These are phyloP conservation scores for Xylaria nigripes DNA, from an alignment of 495 filamentous ascomycete genomes.

Conservation along the genomic window DNA sequence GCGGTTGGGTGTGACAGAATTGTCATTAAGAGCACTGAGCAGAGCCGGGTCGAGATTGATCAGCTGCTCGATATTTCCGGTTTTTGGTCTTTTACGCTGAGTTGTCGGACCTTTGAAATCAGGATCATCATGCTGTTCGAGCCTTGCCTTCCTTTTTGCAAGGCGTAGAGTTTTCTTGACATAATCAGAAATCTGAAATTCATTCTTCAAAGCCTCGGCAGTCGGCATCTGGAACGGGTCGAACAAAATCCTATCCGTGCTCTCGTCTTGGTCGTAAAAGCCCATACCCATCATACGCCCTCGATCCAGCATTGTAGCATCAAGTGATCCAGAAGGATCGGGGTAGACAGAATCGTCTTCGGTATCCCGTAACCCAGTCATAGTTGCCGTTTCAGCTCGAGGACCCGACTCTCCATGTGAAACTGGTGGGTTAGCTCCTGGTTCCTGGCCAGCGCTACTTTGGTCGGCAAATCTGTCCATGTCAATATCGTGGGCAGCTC, in stretches of 20 bases:
- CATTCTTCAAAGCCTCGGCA: slow-evolving; percentile 32
- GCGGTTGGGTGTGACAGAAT: slow-evolving; percentile 13
- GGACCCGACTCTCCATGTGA: slow-evolving; percentile 3
- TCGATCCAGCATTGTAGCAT: slow-evolving; percentile 35
- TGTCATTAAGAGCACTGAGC: slow-evolving; percentile 18
- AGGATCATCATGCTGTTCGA: slow-evolving; percentile 39
- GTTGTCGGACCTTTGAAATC: slow-evolving; percentile 33
- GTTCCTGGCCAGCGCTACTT: neutral
- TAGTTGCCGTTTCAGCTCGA: slow-evolving; percentile 6
- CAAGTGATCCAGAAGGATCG: slow-evolving; percentile 38
- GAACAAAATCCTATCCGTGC: slow-evolving; percentile 42
- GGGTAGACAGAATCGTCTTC: slow-evolving; percentile 18
- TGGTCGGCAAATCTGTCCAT: slow-evolving; percentile 1
- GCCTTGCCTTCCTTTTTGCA: slow-evolving; percentile 38
- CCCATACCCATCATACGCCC: slow-evolving; percentile 46
- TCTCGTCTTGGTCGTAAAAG: slow-evolving; percentile 48
- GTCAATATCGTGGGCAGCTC: slow-evolving; percentile 28
- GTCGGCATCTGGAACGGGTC: slow-evolving; percentile 40
- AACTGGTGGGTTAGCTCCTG: neutral
- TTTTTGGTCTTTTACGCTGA: slow-evolving; percentile 34
- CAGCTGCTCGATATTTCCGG: slow-evolving; percentile 25
- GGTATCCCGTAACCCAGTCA: slow-evolving; percentile 15
- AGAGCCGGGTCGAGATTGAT: slow-evolving; percentile 29
- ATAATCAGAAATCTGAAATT: slow-evolving; percentile 38
- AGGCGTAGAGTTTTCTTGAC: slow-evolving; percentile 39